Evolutionary conservation across 1,284 basidiomycete species (phyloP).

Genomic region (Leccinum subrobustum): DNA sequence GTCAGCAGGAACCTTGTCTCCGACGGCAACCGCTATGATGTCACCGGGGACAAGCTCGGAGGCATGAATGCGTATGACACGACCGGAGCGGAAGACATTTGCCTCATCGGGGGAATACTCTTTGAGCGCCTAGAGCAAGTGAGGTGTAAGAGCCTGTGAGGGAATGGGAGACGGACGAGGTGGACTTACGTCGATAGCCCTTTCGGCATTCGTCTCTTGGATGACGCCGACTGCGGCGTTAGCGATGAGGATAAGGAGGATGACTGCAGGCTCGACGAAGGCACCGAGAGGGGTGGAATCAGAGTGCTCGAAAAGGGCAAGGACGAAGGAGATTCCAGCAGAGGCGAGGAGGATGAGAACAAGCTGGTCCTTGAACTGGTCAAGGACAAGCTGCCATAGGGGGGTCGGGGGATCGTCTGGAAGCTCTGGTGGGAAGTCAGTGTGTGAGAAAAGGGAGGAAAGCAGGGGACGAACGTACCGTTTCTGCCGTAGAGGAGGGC

Average conservation of each 20-base stretch:
- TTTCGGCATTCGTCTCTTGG: conserved; percentile 93
- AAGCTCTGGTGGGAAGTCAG: conserved; percentile 54
- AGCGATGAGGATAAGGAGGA: conserved; percentile 89
- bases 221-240: conserved; percentile 94
- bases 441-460: not conserved
- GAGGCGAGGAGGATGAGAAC: conserved; percentile 92
- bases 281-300: conserved; percentile 72
- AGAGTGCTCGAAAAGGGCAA: conserved; percentile 82
- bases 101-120: conserved; percentile 96
- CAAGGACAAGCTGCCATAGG: conserved; percentile 90
- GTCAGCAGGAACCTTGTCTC: conserved; percentile 94
- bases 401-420: conserved; percentile 90
- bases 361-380: conserved; percentile 97
- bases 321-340: conserved; percentile 85
- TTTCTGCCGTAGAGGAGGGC: conserved; percentile 83
- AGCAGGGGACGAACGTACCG: conserved; percentile 47
- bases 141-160: conserved; percentile 2
- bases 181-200: conserved; percentile 85
- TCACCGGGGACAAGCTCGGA: conserved; percentile 92
- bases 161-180: not conserved
- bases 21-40: conserved; percentile 85
- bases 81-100: conserved; percentile 79
- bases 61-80: conserved; percentile 74
- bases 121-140: conserved; percentile 72
- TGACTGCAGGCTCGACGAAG: conserved; percentile 92